Base-by-base conservation (phyloP, 1,284 basidiomycete genomes). In the Microbotryum scabiosae region DNA sequence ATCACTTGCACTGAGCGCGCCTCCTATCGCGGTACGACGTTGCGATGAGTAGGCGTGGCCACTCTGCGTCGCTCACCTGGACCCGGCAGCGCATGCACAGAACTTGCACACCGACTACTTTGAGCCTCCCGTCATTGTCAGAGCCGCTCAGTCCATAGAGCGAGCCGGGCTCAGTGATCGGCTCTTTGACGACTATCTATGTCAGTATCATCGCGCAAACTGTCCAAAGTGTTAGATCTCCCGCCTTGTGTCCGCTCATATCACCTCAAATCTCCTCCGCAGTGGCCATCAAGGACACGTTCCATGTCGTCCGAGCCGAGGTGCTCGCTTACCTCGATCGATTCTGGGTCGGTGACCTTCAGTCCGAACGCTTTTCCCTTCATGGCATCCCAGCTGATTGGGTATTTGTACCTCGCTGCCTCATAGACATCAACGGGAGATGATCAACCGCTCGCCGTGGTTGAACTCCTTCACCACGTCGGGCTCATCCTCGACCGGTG, bases 121-220 rank as follows among this genome's bases (percentile, higher is more conserved):
- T 12, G 5, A n/a, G 12, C 43, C 30, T 25, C 16, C 32, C 20
- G 58, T 26, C 7, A 45, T 56, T n/a, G 45, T 55, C 20, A 8
- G 50, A 18, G 61, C 60, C 30, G 47, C 60, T 16, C n/a, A 51
- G 7, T 14, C 44, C 18, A 45, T 69, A 23, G 48, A 61, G 9
- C 21, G 50, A n/a, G 47, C 51, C 4, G 58, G 58, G 18, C 36
- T 62, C 55, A 79, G 88, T 50, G 78, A 80, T 20, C 74, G 75
- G 12, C 86, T 88, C 58, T 80, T 89, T 26, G 71, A 78, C 12
- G 71, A 74, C 41, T 81, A 81, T 69, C 83, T 87, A 78, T 65
- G 71, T 45, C 76, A 79, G 59, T 87, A 83, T 45, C 71, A 86
- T 30, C 10, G n/a, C n/a, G n/a, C n/a, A n/a, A n/a, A n/a, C n/a